Evolutionary conservation across 306 rosid genomes (phyloP), one percentile per base, ranked within the genome.

Genomic region (Citrullus colocynthis): DNA sequence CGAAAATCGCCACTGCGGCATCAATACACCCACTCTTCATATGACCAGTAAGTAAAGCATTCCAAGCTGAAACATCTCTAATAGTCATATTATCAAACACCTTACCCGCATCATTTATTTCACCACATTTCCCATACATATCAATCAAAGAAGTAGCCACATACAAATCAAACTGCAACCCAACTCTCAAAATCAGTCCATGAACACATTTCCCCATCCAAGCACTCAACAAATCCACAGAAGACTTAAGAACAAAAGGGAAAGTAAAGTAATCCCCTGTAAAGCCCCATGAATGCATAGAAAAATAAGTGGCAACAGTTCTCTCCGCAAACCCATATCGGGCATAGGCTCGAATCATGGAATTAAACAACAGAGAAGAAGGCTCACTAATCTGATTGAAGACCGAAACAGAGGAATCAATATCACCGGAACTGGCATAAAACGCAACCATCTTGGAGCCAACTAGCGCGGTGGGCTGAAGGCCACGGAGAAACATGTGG

Each of bases 201-300:
- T 92, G 98, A 80, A 94, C 41, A 78, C 88, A 93, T 72, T 80
- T 83, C 13, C 97, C 96, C 49, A 92, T 76, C 79, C 63, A 52
- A 10, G 58, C 81, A 55, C 78, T 79, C 21, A 58, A 61, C 21
- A 94, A 80, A 48, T 83, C 93, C 6, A 88, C 86, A 42, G 90
- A 91, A 49, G 91, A 89, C 74, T 87, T 94, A 0, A 92, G 45
- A 55, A 90, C 90, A 74, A 87, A 92, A 1, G 95, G 97, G 82
- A 88, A 88, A 3, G 96, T 92, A 83, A 90, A 90, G 76, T 80
- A 83, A 74, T 91, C 85, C 39, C 76, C 76, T 7, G 9, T 28
- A 28, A 72, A 28, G 7, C 76, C 76, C 42, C 39, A 49, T 3
- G 42, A 72, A 48, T 48, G 76, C 76, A 72, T 72, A 3, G 21